Evolutionary conservation across 257 asterid genomes (phyloP), one percentile per base, ranked within the genome.

Genomic region (Nicotiana undulata): DNA sequence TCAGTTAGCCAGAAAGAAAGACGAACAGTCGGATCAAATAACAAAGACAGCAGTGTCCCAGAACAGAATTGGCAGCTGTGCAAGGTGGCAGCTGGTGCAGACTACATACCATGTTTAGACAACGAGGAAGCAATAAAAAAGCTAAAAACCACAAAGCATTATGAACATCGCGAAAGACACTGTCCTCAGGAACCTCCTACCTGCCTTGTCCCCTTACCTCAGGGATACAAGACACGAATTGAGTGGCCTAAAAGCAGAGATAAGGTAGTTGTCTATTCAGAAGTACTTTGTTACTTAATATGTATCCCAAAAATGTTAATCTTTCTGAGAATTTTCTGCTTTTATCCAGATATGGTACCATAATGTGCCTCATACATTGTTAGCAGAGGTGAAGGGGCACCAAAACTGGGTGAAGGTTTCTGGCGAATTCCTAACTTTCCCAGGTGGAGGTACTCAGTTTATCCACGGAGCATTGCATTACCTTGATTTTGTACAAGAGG

Each of bases 391-490:
- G 51, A 94, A 94, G 86, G 98, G 98, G 65, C 97, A 94, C 67
- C 97, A 94, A 85, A 94, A 94, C 80, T 92, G 97, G 98, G 91
- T 94, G 81, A 94, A 94, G 92, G 88, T 91, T 70, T 86, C 89
- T 3, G 98, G 98, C 67, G 97, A 94, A 79, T 94, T 91, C 86
- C 88, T 94, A 59, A 89, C 92, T 65, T 94, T 92, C 85, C 97
- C 97, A n/a, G 98, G 98, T 44, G 98, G 98, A 66, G 98, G 98
- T 32, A 94, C 98, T 68, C 97, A 94, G 78, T 94, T 94, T 82
- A 91, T 94, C 61, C 93, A 92, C 64, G 98, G 98, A 84, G 98
- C 97, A 29, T 74, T 88, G 79, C 97, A 94, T 82, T 94, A 94
- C 81, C 89, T 92, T 63, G 97, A 94, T 75, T 92, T 91, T 53